phyloP scores from a whole-genome alignment of 768 basidiomycete species.

The Nidula microcarpa region DNA sequence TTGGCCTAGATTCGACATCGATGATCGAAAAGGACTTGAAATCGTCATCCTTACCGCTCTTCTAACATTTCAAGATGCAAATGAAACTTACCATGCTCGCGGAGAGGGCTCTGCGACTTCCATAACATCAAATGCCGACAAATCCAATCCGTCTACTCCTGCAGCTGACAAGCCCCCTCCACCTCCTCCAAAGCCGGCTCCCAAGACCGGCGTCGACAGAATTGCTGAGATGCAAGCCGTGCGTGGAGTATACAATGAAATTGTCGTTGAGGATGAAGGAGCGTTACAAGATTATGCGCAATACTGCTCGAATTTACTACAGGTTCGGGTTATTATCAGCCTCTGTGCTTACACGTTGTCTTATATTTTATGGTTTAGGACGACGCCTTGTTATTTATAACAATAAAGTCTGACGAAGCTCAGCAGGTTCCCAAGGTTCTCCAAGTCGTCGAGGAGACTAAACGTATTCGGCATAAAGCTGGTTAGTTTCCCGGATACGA shows the following conservation, averaged over 20 bases:
- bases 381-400: slow-evolving; percentile 78
- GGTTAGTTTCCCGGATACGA: slow-evolving; percentile 33
- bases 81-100: slow-evolving; percentile 48
- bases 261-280: slow-evolving; percentile 67
- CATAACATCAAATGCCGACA: background rate
- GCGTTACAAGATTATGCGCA: slow-evolving; percentile 61
- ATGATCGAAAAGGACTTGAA: slow-evolving; percentile 83
- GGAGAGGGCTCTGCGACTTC: slow-evolving; percentile 7
- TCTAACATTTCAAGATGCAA: slow-evolving; percentile 72
- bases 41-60: slow-evolving; percentile 76
- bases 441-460: slow-evolving; percentile 76
- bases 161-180: slow-evolving; percentile 29
- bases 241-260: slow-evolving; percentile 72
- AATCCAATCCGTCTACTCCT: background rate
- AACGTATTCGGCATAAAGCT: slow-evolving; percentile 72
- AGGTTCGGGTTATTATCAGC: slow-evolving; percentile 32
- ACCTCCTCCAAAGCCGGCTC: slow-evolving; percentile 58
- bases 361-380: slow-evolving; percentile 39
- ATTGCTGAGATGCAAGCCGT: slow-evolving; percentile 70
- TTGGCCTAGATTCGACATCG: slow-evolving; percentile 66
- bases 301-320: slow-evolving; percentile 61
- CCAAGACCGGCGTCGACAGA: slow-evolving; percentile 63
- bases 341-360: too few relatives aligned
- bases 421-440: slow-evolving; percentile 75
- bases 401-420: slow-evolving; percentile 59